A percentile compares a stretch with the other conserved stretches of the same genome.
These are phyloP conservation scores for Aspergillus quadrilineatus DNA, from an alignment of 2,329 filamentous ascomycete species.

Conservation along the genomic window DNA sequence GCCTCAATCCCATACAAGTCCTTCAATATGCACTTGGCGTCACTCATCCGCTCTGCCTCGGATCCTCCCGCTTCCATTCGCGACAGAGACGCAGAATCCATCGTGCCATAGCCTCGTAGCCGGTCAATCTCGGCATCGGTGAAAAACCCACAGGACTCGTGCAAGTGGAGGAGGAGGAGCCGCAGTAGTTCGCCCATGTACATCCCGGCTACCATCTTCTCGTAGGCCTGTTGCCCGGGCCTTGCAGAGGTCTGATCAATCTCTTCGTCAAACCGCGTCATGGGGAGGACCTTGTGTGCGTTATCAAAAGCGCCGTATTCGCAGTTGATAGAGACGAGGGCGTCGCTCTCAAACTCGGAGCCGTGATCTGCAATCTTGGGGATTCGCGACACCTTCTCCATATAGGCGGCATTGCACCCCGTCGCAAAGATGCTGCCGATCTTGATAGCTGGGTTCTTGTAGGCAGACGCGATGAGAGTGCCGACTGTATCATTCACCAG, in stretches of 20 bases:
- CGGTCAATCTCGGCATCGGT: conserved; percentile 73
- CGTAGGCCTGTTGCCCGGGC: conserved; percentile 89
- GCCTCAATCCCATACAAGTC: conserved; percentile 66
- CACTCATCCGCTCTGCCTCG: conserved; percentile 83
- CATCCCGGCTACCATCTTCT: conserved; percentile 93
- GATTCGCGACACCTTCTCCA: conserved; percentile 80
- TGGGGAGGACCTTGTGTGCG: conserved; percentile 75
- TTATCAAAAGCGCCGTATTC: conserved; percentile 94
- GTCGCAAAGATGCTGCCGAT: conserved; percentile 96
- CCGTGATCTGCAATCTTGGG: conserved; percentile 83
- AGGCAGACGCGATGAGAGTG: conserved; percentile 86
- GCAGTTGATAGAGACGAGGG: conserved; percentile 91
- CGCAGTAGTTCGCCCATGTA: conserved; percentile 93
- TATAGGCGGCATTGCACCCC: conserved; percentile 92
- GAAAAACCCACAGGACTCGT: conserved; percentile 76
- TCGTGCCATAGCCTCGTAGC: conserved; percentile 75
- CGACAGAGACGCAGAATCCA: conserved; percentile 89
- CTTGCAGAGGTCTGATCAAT: conserved; percentile 85
- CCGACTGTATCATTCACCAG: conserved; percentile 94
- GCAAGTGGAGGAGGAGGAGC: conserved; percentile 75
- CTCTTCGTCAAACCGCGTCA: conserved; percentile 58
- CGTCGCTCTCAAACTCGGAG: conserved; percentile 62
- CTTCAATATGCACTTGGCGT: conserved; percentile 75
- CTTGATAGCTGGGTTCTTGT: conserved; percentile 80
- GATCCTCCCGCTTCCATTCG: conserved; percentile 75